These are phyloP conservation scores for Ilex paraguariensis DNA, from an alignment of 305 asterid genomes.

Conservation along the genomic window DNA sequence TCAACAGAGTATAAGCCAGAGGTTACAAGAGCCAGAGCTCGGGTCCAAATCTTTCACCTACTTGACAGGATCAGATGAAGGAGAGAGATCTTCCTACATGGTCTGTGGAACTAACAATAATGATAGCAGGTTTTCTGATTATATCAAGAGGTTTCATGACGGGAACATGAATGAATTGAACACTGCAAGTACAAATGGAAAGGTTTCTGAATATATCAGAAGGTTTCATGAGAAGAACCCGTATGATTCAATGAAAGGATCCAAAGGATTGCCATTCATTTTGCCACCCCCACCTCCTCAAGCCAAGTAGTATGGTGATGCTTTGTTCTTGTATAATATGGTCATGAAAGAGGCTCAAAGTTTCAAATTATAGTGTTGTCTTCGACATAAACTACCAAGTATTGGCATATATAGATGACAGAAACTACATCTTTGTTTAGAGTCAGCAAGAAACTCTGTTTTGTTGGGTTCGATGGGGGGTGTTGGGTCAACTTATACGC, in stretches of 20 bases:
- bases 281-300: neutral
- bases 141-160: slow-evolving; percentile 14
- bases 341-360: too few species aligned
- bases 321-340: neutral
- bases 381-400: too few species aligned
- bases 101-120: neutral
- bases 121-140: slow-evolving; percentile 20
- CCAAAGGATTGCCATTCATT: neutral
- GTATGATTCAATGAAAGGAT: neutral
- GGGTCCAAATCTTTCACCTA: slow-evolving; percentile 3
- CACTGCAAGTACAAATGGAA: slow-evolving; percentile 2
- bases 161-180: slow-evolving; percentile 10
- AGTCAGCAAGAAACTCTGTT: too few species aligned
- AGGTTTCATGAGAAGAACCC: slow-evolving; percentile 18
- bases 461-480: too few species aligned
- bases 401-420: too few species aligned
- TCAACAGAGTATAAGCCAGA: slow-evolving; percentile 9
- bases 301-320: neutral
- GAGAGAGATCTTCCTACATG: slow-evolving; percentile 2
- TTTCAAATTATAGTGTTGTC: too few species aligned
- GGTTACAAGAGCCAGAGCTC: slow-evolving; percentile 7
- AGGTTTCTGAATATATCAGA: slow-evolving; percentile 17
- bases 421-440: too few species aligned
- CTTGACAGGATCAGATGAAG: slow-evolving; percentile 16
- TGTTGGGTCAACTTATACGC: too few species aligned